Evolutionary conservation across 2,329 filamentous ascomycete genomes (phyloP), one percentile per base, ranked within the genome.

Genomic region (Calonectria crousiana): DNA sequence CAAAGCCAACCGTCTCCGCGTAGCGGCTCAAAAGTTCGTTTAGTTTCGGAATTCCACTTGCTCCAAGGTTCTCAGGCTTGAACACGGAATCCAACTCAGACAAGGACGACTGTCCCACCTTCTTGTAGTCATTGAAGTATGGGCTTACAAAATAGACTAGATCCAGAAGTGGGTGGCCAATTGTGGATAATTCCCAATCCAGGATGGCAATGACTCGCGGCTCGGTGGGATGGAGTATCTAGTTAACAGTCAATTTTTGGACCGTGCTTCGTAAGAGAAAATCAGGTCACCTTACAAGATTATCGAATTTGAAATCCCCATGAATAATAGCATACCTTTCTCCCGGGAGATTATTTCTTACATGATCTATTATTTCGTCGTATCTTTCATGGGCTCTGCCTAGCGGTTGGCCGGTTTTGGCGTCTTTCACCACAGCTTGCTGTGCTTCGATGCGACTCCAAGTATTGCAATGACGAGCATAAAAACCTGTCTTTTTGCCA

Each of bases 251-350:
- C 18, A 41, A 6, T 38, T 23, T 4, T 1, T 20, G 4, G 36
- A 6, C 34, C 38, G 1, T 16, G 20, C 18, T 36, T 23, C 6
- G 11, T 28, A 14, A 4, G 26, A 9, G 13, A 51, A 6, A 18
- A 3, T 1, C 10, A n/a, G 13, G 6, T 3, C 11, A 23, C 23
- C 44, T 6, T 20, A 75, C 74, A 23, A 75, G 28, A 47, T 75
- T 75, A 34, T 75, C 74, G 26, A 75, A 68, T 30, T 75, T 75
- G 64, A 74, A 75, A 38, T 75, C 74, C 34, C 71, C 74, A 62
- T 75, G 74, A 16, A 75, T 67, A 1, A 75, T 60, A 5, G 60
- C 41, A 47, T 49, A 53, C 14, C 70, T 60, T 6, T 75, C 73
- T 3, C 41, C 47, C 2, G 72, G 72, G 5, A 67, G 23, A 14